Base-by-base conservation (phyloP, 768 basidiomycete species). In the Myochromella boudieri region DNA sequence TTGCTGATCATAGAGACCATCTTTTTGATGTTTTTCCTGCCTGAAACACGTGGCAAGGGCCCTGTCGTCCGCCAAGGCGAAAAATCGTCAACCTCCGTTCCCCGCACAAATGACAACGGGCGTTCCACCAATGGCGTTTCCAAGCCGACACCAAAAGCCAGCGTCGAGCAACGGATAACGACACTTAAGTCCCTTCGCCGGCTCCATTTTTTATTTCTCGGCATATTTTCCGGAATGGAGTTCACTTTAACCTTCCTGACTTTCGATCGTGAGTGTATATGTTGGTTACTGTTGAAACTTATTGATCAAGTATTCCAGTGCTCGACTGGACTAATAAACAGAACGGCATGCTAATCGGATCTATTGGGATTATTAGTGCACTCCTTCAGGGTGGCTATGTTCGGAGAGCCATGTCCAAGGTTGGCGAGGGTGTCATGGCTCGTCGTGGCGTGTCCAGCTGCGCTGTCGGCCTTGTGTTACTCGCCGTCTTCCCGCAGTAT, bases 171-270 rank as follows among this genome's bases (percentile, higher is more conserved):
- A 44, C 79, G 90, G 26, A 66, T 91, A 44, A 51, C 60, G 18
- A 61, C 76, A 20, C 77, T 97, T 41, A 74, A 70, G 54, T 62
- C 71, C 7, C 71, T 95, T 34, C 82, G 85, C 29, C 66, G 69
- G 34, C 63, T 90, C 12, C 95, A 98, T 63, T 87, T 93, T 62
- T 65, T 84, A 37, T 99, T 97, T 72, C 70, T 98, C 49, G 80
- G 85, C 42, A 63, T 95, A 40, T 98, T 99, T 67, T 95, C 95
- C 1, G 95, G 95, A 10, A 81, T 97, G 40, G 95, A 99, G 63
- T 97, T 97, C 66, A 99, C 95, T 0, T 74, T 99, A 17, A 95
- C 93, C 0, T 98, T 98, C 75, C 72, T 97, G 37, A 97, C 89
- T 2, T 94, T 91, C 58, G 90, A 92, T 62, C 66, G 91, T 87